Conservation (phyloP, 441 rosid species). For the Pelargonium citronellum region DNA sequence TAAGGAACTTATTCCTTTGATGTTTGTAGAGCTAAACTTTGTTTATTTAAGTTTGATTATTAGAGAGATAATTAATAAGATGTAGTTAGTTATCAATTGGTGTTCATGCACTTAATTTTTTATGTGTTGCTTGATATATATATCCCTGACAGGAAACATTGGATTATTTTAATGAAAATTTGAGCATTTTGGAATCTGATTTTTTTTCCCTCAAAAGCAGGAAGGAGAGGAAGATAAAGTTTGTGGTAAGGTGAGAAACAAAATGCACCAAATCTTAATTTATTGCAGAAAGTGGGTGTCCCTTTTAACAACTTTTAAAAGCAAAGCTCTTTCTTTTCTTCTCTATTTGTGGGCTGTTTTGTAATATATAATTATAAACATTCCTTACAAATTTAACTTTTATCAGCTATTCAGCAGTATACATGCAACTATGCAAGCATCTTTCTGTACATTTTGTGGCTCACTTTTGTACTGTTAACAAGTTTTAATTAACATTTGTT, state of each 20-base stretch:
- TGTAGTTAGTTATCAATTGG: constrained; percentile 11
- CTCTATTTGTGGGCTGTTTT: constrained; percentile 33
- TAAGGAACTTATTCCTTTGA: no score
- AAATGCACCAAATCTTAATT: constrained; percentile 22
- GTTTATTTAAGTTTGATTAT: no score
- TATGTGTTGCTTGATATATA: constrained; percentile 27
- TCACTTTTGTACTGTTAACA: background rate
- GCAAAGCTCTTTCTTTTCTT: constrained; percentile 46
- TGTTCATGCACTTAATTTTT: constrained; percentile 17
- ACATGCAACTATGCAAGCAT: background rate
- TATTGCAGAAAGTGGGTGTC: constrained; percentile 78
- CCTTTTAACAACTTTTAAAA: constrained; percentile 49
- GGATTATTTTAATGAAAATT: constrained; percentile 26
- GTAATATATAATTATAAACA: background rate
- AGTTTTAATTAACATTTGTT: background rate
- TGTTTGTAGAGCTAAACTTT: no score
- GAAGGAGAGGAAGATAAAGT: constrained; percentile 39
- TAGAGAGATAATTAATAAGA: no score
- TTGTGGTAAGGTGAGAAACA: constrained; percentile 36
- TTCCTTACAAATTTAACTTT: background rate
- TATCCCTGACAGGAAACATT: constrained; percentile 24
- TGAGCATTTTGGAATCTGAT: constrained; percentile 47
- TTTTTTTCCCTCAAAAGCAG: constrained; percentile 66
- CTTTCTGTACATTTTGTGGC: background rate
- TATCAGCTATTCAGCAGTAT: background rate